A percentile compares a stretch with the other conserved stretches of the same genome.
phyloP scores from a whole-genome alignment of 345 rosid genomes.

The Dipteronia sinensis region DNA sequence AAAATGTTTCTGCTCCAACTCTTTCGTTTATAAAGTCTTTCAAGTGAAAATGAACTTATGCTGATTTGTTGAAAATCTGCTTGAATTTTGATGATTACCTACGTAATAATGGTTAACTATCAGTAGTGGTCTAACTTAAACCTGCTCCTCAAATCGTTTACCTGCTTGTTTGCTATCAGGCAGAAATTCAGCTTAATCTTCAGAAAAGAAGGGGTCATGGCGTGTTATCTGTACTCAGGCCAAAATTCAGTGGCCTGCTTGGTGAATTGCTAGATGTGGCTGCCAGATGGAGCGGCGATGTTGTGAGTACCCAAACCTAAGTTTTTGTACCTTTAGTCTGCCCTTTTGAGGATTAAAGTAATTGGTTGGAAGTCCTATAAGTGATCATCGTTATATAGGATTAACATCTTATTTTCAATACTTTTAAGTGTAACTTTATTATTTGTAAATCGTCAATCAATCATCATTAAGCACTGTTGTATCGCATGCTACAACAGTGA shows the following conservation, averaged over 20 bases:
- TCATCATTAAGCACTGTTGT: not conserved
- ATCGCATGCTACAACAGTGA: not conserved
- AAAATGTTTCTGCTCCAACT: not conserved
- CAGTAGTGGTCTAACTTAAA: constrained; percentile 11
- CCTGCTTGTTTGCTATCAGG: constrained; percentile 53
- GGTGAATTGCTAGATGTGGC: constrained; percentile 97
- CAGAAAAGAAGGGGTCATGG: constrained; percentile 97
- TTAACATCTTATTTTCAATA: not conserved
- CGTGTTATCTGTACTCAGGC: constrained; percentile 76
- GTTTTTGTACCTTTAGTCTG: constrained; percentile 8
- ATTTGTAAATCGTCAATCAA: not conserved
- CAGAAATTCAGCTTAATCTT: constrained; percentile 96
- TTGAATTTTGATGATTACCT: constrained; percentile 18
- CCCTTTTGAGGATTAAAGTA: constrained; percentile 10
- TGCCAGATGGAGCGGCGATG: constrained; percentile 99
- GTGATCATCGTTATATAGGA: not conserved
- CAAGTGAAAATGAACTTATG: constrained; percentile 4
- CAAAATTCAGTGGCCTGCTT: constrained; percentile 94
- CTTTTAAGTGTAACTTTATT: not conserved
- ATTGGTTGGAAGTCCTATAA: constrained; percentile 13
- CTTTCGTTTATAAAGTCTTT: not conserved
- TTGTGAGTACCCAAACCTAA: constrained; percentile 60
- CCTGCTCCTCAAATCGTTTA: not conserved
- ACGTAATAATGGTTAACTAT: not conserved
- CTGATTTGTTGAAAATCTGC: not conserved